Conservation (phyloP, 306 rosid species). For the Medicago ruthenica region DNA sequence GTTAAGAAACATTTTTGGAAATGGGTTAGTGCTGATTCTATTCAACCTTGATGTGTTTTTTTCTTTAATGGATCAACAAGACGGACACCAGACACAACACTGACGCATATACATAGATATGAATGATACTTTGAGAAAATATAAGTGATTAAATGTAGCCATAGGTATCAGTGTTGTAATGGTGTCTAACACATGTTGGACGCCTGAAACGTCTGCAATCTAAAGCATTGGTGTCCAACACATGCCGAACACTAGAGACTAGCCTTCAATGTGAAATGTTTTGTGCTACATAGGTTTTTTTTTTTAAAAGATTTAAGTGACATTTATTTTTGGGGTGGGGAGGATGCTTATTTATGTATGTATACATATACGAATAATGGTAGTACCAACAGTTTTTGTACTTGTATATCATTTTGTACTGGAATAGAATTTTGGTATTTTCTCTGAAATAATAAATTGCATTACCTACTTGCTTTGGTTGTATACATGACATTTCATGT, state of each 20-base stretch:
- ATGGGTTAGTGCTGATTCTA: conserved; percentile 78
- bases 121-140: not conserved
- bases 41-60: conserved; percentile 44
- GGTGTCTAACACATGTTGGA: not conserved
- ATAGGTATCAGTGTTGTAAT: not conserved
- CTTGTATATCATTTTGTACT: conserved; percentile 32
- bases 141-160: not conserved
- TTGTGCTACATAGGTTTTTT: not conserved
- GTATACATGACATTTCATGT: conserved; percentile 13
- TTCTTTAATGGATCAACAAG: not conserved
- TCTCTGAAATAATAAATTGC: conserved; percentile 27
- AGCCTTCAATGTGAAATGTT: not conserved
- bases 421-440: conserved; percentile 22
- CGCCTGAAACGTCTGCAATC: not conserved
- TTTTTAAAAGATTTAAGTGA: conserved; percentile 29
- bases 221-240: not conserved
- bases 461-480: conserved; percentile 25
- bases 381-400: conserved; percentile 26
- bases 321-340: conserved; percentile 15
- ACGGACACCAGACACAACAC: not conserved
- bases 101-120: not conserved
- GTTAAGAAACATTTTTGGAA: conserved; percentile 94
- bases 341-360: not conserved
- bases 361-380: conserved; percentile 33
- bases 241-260: not conserved